A percentile compares a stretch with the other conserved stretches of the same genome.
Evolutionary conservation across 176 grass and related monocot genomes (phyloP).

Genomic region (Hsuehochloa calcarea): DNA sequence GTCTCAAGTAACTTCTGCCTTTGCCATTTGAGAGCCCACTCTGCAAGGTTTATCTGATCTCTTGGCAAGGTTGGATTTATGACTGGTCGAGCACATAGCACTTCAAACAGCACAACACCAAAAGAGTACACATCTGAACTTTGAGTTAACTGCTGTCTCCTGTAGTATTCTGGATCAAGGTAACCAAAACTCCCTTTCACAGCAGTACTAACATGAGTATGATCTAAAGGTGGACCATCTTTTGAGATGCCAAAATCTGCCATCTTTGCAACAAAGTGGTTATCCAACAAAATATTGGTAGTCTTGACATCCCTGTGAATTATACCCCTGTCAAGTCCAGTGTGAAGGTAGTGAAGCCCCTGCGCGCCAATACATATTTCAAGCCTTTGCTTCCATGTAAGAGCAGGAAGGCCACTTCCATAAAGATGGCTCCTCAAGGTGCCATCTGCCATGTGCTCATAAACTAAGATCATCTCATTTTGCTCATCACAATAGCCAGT

Average conservation of each 20-base stretch:
- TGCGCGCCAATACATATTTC: slow-evolving; percentile 82
- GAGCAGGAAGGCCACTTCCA: slow-evolving; percentile 57
- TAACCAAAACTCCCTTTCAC: slow-evolving; percentile 98
- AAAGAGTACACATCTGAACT: slow-evolving; percentile 98
- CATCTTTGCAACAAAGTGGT: slow-evolving; percentile 78
- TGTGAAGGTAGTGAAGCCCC: slow-evolving; percentile 95
- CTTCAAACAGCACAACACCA: slow-evolving; percentile 86
- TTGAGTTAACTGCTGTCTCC: slow-evolving; percentile 81
- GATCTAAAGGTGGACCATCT: slow-evolving; percentile 82
- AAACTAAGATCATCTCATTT: slow-evolving; percentile 91
- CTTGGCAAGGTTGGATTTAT: slow-evolving; percentile 84
- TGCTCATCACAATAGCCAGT: slow-evolving; percentile 94
- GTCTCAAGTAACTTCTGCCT: slow-evolving; percentile 63
- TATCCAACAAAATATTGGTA: slow-evolving; percentile 86
- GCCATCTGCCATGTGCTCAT: slow-evolving; percentile 94
- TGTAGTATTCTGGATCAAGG: slow-evolving; percentile 92
- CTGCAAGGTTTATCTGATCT: slow-evolving; percentile 89
- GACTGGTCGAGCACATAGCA: slow-evolving; percentile 78
- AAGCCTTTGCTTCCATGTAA: slow-evolving; percentile 83
- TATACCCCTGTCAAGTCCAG: slow-evolving; percentile 74
- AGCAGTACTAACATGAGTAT: slow-evolving; percentile 93
- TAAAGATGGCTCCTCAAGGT: slow-evolving; percentile 87
- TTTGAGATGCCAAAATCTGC: slow-evolving; percentile 92
- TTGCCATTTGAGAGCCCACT: slow-evolving; percentile 79
- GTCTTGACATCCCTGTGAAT: slow-evolving; percentile 98